Conservation (phyloP, 1,284 basidiomycete species). For the Microbotryum saponariae region DNA sequence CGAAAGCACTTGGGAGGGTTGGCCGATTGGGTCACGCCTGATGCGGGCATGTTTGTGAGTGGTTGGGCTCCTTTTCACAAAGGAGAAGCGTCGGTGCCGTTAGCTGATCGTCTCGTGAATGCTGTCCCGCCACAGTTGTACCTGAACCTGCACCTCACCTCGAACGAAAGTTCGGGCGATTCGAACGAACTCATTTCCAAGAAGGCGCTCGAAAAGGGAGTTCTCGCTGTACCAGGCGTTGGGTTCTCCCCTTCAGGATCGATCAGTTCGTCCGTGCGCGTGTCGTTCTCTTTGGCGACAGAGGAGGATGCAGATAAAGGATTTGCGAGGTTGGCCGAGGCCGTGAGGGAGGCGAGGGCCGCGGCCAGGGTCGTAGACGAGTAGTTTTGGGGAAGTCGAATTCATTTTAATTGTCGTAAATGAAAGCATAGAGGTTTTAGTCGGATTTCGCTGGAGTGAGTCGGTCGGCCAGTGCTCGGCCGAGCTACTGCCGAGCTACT, state of each 20-base stretch:
- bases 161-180: slow-evolving; percentile 51
- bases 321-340: slow-evolving; percentile 48
- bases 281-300: slow-evolving; percentile 67
- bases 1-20: slow-evolving; percentile 63
- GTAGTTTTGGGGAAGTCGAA: too few species aligned
- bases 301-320: slow-evolving; percentile 67
- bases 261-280: slow-evolving; percentile 64
- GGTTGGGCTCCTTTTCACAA: slow-evolving; percentile 1
- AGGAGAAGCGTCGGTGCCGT: slow-evolving; percentile 18
- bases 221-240: slow-evolving; percentile 68
- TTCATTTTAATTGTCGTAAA: too few species aligned
- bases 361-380: background rate
- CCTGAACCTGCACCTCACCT: slow-evolving; percentile 34
- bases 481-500: too few species aligned
- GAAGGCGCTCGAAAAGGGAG: slow-evolving; percentile 69
- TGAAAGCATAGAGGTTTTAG: too few species aligned
- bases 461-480: too few species aligned
- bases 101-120: background rate
- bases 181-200: slow-evolving; percentile 67
- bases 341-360: slow-evolving; percentile 23
- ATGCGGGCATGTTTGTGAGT: slow-evolving; percentile 57
- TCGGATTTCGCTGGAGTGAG: too few species aligned
- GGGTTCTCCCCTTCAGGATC: slow-evolving; percentile 70
- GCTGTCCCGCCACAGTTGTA: slow-evolving; percentile 14
- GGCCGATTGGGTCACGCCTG: slow-evolving; percentile 74